A percentile compares a stretch with the other conserved stretches of the same genome.
phyloP scores from a whole-genome alignment of 345 rosid species.

The Dipteronia dyeriana region DNA sequence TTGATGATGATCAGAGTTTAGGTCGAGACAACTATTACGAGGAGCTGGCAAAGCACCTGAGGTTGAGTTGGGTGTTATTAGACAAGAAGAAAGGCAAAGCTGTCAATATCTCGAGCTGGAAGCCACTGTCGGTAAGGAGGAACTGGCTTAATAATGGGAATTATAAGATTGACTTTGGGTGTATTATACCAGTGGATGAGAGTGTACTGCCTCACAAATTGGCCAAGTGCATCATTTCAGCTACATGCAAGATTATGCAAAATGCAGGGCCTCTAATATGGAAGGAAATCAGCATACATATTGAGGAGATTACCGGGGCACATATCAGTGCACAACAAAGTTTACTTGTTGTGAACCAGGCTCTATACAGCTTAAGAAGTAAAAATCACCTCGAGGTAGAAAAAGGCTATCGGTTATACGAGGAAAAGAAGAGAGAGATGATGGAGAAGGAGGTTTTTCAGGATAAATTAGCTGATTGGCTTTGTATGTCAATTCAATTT shows the following conservation, averaged over 20 bases:
- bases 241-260: slow-evolving; percentile 24
- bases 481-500: slow-evolving; percentile 24
- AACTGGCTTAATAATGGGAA: slow-evolving; percentile 23
- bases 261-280: slow-evolving; percentile 3
- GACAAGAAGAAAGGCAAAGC: slow-evolving; percentile 39
- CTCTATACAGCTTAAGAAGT: slow-evolving; percentile 26
- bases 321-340: slow-evolving; percentile 20
- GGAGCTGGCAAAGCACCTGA: slow-evolving; percentile 18
- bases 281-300: slow-evolving; percentile 28
- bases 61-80: slow-evolving; percentile 42
- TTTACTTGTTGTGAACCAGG: slow-evolving; percentile 32
- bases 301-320: slow-evolving; percentile 34
- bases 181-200: slow-evolving; percentile 32
- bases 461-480: slow-evolving; percentile 26
- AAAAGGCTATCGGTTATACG: slow-evolving; percentile 19
- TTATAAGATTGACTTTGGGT: slow-evolving; percentile 28
- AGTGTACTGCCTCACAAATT: slow-evolving; percentile 21
- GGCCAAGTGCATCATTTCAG: slow-evolving; percentile 25
- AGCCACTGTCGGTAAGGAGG: slow-evolving; percentile 31
- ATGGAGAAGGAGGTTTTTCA: slow-evolving; percentile 8
- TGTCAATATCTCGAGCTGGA: slow-evolving; percentile 39
- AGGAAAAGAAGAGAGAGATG: slow-evolving; percentile 24
- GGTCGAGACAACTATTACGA: background rate
- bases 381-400: slow-evolving; percentile 19
- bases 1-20: background rate